Conservation (phyloP, 2,329 filamentous ascomycete genomes). For the Hypoxylon sp. region DNA sequence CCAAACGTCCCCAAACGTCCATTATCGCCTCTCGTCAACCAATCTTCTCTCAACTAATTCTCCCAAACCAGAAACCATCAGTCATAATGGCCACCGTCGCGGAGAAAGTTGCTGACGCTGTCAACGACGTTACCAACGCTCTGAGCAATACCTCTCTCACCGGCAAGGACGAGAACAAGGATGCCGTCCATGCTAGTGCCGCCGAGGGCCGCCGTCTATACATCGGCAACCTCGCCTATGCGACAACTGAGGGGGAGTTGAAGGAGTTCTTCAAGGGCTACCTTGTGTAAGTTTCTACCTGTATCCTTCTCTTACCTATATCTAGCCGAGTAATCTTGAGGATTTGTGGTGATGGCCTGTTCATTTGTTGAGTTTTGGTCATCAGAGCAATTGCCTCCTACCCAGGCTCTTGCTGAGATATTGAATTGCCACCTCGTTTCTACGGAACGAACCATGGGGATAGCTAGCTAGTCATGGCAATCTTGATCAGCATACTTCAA, state of each 20-base stretch:
- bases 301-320: conserved; percentile 1
- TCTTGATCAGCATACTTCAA: no score
- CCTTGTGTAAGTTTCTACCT: conserved; percentile 81
- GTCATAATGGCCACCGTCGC: conserved; percentile 84
- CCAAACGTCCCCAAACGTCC: conserved; percentile 49
- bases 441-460: conserved; percentile 2
- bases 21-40: conserved; percentile 43
- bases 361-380: no score
- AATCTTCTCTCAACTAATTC: conserved; percentile 50
- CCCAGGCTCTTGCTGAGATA: conserved; percentile 3
- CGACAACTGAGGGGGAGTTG: conserved; percentile 99
- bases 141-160: conserved; percentile 78
- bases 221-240: conserved; percentile 99
- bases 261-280: conserved; percentile 99
- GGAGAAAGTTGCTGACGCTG: conserved; percentile 72
- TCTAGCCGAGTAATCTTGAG: neutral
- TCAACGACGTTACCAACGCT: conserved; percentile 80
- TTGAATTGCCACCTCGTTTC: no score
- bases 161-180: conserved; percentile 68
- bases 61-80: conserved; percentile 53
- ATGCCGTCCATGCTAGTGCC: conserved; percentile 95
- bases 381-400: conserved; percentile 23
- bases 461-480: neutral
- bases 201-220: conserved; percentile 99
- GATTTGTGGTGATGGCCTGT: conserved; percentile 4